Percentiles rank a stretch among this genome's conserved stretches.
Conservation (phyloP, 495 filamentous ascomycete species). For the Podospora australis region DNA sequence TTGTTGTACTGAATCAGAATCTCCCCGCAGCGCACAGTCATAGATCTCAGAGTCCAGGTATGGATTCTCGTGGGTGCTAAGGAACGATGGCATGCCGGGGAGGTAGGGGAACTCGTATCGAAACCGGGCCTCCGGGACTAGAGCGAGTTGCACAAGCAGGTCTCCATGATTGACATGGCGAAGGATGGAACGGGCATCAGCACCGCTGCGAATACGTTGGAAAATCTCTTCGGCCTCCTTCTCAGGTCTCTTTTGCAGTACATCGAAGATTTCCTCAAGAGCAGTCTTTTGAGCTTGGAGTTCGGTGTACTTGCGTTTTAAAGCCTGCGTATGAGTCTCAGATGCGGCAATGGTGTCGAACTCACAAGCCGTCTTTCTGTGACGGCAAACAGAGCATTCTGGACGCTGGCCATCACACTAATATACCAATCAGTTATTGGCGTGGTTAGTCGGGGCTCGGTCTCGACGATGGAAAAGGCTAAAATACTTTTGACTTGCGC, state of each 20-base stretch:
- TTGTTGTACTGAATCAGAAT: too few species aligned
- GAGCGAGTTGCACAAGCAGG: conserved; percentile 31
- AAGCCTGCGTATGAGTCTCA: conserved; percentile 36
- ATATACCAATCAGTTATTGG: background rate
- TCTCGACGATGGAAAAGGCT: background rate
- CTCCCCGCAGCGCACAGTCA: conserved; percentile 9
- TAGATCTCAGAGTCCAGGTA: conserved; percentile 37
- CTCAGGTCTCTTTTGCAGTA: conserved; percentile 27
- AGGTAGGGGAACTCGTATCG: conserved; percentile 38
- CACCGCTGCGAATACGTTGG: conserved; percentile 31
- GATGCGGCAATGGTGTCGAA: conserved; percentile 30
- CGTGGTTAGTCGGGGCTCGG: too few species aligned
- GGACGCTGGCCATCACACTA: conserved; percentile 37
- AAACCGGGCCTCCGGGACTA: conserved; percentile 31
- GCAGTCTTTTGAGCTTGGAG: conserved; percentile 27
- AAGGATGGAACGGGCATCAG: conserved; percentile 27
- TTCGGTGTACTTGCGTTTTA: conserved; percentile 36
- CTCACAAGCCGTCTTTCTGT: conserved; percentile 29
- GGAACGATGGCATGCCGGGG: conserved; percentile 30
- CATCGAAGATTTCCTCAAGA: conserved; percentile 30
- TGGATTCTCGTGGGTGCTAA: conserved; percentile 25
- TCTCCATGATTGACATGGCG: conserved; percentile 35
- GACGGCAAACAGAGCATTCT: conserved; percentile 29
- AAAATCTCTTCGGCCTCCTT: conserved; percentile 31
- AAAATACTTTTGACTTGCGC: conserved; percentile 48